Percentiles rank a stretch among this genome's conserved stretches.
Conservation (phyloP, 2,329 filamentous ascomycete species). For the Zopfia rhizophila region DNA sequence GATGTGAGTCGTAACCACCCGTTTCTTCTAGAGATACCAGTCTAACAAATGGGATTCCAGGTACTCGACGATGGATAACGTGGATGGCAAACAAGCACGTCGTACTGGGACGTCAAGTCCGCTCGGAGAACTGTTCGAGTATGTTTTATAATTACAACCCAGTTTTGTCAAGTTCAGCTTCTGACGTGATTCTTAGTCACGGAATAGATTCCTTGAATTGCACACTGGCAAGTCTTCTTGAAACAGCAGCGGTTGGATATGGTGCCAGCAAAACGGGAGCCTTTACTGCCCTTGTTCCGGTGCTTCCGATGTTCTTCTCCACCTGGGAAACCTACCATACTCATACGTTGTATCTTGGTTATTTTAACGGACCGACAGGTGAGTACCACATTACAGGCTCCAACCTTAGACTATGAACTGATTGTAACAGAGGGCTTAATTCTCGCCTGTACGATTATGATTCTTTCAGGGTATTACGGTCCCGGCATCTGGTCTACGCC, state of each 20-base stretch:
- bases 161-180: constrained; percentile 15
- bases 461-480: constrained; percentile 86
- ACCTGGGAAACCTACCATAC: constrained; percentile 99
- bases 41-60: constrained; percentile 42
- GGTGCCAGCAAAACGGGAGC: constrained; percentile 85
- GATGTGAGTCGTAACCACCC: constrained; percentile 69
- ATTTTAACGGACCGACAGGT: constrained; percentile 92
- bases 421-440: constrained; percentile 77
- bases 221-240: constrained; percentile 88
- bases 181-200: constrained; percentile 66
- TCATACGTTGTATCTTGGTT: constrained; percentile 93
- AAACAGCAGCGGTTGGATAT: constrained; percentile 92
- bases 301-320: constrained; percentile 98
- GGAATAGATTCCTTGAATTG: constrained; percentile 99
- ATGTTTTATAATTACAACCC: constrained; percentile 43
- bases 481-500: constrained; percentile 86
- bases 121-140: constrained; percentile 95
- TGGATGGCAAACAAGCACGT: constrained; percentile 96
- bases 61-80: constrained; percentile 98
- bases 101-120: constrained; percentile 95
- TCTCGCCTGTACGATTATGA: constrained; percentile 87
- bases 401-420: neutral
- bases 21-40: neutral
- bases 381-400: constrained; percentile 7
- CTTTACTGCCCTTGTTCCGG: constrained; percentile 90